Percentiles rank a stretch among this genome's conserved stretches.
These are phyloP conservation scores for Yarrowia divulgata DNA, from an alignment of 805 yeast species.

Conservation along the genomic window DNA sequence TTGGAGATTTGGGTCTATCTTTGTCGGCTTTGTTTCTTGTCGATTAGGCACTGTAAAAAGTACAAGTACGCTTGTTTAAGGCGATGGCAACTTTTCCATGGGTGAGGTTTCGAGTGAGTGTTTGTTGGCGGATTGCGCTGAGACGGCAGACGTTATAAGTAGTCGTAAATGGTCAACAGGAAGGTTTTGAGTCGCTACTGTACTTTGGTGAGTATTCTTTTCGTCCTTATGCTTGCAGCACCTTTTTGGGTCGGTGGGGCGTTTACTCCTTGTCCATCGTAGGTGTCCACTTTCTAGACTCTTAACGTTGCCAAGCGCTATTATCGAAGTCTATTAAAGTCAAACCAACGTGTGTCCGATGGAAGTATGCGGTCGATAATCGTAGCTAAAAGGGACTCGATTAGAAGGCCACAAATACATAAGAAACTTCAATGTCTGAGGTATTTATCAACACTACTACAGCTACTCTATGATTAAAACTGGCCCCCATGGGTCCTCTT, in stretches of 20 bases:
- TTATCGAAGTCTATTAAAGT: slow-evolving; percentile 25
- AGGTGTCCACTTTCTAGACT: neutral
- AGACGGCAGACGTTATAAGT: slow-evolving; percentile 3
- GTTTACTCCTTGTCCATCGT: neutral
- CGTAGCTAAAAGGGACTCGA: neutral
- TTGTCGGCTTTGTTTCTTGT: slow-evolving; percentile 31
- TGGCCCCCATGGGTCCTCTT: neutral
- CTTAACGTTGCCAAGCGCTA: slow-evolving; percentile 37
- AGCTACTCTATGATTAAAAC: neutral
- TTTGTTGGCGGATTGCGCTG: neutral
- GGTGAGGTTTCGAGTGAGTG: neutral
- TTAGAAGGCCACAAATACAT: neutral
- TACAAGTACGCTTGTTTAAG: slow-evolving; percentile 28
- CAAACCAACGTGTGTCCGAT: neutral
- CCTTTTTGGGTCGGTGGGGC: slow-evolving; percentile 1
- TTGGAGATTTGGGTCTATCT: neutral
- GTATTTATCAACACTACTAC: neutral
- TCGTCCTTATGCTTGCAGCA: neutral
- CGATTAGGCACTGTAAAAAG: slow-evolving; percentile 19
- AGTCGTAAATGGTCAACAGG: neutral
- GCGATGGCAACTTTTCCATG: slow-evolving; percentile 33
- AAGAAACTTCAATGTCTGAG: neutral
- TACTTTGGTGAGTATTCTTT: neutral
- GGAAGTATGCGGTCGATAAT: neutral
- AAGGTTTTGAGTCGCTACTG: neutral